phyloP scores from a whole-genome alignment of 352 stramenopile species.

The Lagenidium sp. region DNA sequence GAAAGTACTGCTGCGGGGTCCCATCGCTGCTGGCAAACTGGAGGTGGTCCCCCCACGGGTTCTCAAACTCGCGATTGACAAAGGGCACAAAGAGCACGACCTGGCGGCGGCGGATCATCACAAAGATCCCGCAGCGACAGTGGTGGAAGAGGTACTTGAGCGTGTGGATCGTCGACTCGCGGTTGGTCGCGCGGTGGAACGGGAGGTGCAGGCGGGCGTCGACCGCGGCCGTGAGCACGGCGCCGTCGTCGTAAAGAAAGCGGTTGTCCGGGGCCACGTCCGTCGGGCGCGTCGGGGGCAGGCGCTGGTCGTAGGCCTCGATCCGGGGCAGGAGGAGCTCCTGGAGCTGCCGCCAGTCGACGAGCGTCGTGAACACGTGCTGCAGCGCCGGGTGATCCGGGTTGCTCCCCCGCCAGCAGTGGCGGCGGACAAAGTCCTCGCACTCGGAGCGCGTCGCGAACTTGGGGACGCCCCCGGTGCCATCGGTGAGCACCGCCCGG shows the following conservation, averaged over 20 bases:
- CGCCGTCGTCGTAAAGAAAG: conserved; percentile 45
- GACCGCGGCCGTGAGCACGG: conserved; percentile 44
- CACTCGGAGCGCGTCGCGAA: conserved; percentile 86
- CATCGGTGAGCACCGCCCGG: conserved; percentile 56
- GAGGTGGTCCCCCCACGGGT: conserved; percentile 93
- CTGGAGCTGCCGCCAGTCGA: conserved; percentile 81
- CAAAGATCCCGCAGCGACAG: conserved; percentile 98
- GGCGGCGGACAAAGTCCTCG: conserved; percentile 79
- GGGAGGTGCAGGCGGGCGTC: conserved; percentile 87
- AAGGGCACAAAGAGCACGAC: conserved; percentile 97
- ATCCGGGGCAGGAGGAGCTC: conserved; percentile 75
- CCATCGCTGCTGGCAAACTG: conserved; percentile 87
- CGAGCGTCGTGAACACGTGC: conserved; percentile 90
- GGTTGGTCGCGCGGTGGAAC: conserved; percentile 86
- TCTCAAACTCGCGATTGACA: conserved; percentile 95
- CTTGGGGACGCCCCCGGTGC: conserved; percentile 64
- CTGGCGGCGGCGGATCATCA: conserved; percentile 95
- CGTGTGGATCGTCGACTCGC: conserved; percentile 90
- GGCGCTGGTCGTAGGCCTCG: conserved; percentile 61
- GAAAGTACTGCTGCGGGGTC: conserved; percentile 90
- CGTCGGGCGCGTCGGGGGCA: conserved; percentile 24
- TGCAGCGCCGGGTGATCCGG: conserved; percentile 86
- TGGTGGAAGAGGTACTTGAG: conserved; percentile 98
- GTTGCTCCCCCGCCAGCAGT: conserved; percentile 86
- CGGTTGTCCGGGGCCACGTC: conserved; percentile 43